Percentiles rank a stretch among this genome's conserved stretches.
Evolutionary conservation across 108 stramenopile genomes (phyloP).

Genomic region (Skeletonema costatum): DNA sequence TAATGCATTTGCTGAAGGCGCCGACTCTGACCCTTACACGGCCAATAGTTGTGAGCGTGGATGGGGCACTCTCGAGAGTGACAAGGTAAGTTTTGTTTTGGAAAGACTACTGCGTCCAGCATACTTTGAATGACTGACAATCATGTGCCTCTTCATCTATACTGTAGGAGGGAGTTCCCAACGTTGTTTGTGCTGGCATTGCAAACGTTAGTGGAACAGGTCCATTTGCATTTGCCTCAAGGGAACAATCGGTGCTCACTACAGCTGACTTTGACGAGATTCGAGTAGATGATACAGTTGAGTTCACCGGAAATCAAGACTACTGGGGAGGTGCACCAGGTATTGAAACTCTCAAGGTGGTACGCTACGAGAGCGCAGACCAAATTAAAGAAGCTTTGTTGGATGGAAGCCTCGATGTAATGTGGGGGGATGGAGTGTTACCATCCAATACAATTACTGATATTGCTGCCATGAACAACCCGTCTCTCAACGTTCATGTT

Average conservation of each 20-base stretch:
- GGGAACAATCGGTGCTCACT: not conserved
- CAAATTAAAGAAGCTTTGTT: constrained; percentile 42
- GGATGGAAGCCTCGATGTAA: constrained; percentile 33
- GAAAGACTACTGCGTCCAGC: too few species aligned
- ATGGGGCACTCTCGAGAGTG: constrained; percentile 20
- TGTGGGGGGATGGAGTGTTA: constrained; percentile 41
- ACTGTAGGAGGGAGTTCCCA: not conserved
- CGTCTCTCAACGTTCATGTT: constrained; percentile 17
- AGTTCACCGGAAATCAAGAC: constrained; percentile 23
- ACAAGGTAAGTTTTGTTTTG: not conserved
- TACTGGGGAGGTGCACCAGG: constrained; percentile 47
- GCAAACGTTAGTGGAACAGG: constrained; percentile 43
- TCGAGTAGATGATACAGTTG: constrained; percentile 30
- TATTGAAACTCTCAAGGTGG: constrained; percentile 34
- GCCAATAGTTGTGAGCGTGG: constrained; percentile 47
- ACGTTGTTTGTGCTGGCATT: constrained; percentile 45
- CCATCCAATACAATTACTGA: constrained; percentile 1
- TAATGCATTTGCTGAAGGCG: constrained; percentile 23
- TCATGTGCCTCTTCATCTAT: too few species aligned
- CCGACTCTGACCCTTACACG: constrained; percentile 27
- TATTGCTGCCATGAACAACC: constrained; percentile 6
- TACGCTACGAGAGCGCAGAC: constrained; percentile 25
- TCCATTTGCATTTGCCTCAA: constrained; percentile 27
- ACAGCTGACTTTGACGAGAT: not conserved
- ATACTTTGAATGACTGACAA: too few species aligned